These are phyloP conservation scores for Xylaria hypoxylon DNA, from an alignment of 2,329 filamentous ascomycete genomes.

Conservation along the genomic window DNA sequence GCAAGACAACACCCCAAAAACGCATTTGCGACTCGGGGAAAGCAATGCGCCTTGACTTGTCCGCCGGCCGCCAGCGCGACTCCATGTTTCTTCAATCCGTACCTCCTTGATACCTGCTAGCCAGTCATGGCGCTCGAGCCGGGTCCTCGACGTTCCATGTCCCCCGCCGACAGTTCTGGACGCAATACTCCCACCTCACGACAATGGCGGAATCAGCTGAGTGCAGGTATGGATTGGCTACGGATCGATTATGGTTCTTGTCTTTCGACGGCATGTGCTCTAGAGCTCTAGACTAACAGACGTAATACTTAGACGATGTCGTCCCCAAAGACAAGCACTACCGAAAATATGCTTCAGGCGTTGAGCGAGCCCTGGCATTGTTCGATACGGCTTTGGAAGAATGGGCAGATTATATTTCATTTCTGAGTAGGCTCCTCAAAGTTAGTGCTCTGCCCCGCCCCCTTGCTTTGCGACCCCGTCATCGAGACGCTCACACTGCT, in stretches of 20 bases:
- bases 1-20: conserved; percentile 26
- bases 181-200: conserved; percentile 79
- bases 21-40: conserved; percentile 41
- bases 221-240: conserved; percentile 72
- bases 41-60: conserved; percentile 48
- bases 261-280: background rate
- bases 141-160: conserved; percentile 68
- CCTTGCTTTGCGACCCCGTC: conserved; percentile 13
- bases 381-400: conserved; percentile 96
- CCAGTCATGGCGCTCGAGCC: conserved; percentile 72
- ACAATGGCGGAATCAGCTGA: conserved; percentile 81
- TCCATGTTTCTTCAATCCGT: conserved; percentile 45
- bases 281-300: conserved; percentile 36
- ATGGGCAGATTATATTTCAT: conserved; percentile 99
- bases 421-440: conserved; percentile 90
- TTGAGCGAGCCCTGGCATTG: conserved; percentile 87
- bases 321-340: conserved; percentile 74
- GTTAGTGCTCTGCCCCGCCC: conserved; percentile 57
- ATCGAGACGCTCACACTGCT: conserved; percentile 44
- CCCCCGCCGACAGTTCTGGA: conserved; percentile 86
- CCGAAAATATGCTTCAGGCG: conserved; percentile 87
- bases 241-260: conserved; percentile 26
- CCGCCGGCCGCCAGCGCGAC: conserved; percentile 38
- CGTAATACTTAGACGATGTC: conserved; percentile 60
- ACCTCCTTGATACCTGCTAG: conserved; percentile 46